A percentile compares a stretch with the other conserved stretches of the same genome.
Evolutionary conservation across 2,329 filamentous ascomycete genomes (phyloP).

Genomic region (Byssochlamys sp.): DNA sequence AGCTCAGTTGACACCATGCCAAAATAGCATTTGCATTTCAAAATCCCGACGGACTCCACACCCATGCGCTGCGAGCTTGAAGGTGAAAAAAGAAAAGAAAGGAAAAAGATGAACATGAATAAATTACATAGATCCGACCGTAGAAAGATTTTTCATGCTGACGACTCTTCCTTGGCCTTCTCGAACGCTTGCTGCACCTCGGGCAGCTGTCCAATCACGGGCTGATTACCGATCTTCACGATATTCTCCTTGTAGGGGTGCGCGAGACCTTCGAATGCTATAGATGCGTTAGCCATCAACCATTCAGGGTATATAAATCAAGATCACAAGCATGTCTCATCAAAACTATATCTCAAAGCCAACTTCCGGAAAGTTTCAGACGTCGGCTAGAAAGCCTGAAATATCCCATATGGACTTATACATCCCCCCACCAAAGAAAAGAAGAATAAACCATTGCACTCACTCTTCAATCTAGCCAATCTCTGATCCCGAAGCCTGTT

Average conservation of each 20-base stretch:
- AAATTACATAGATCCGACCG: constrained; percentile 4
- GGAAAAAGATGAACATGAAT: constrained; percentile 3
- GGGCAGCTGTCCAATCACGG: constrained; percentile 24
- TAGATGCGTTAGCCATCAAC: not conserved
- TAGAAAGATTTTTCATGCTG: not conserved
- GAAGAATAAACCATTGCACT: constrained; percentile 15
- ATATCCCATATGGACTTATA: not conserved
- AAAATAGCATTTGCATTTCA: constrained; percentile 5
- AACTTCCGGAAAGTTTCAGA: no score
- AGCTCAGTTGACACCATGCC: constrained; percentile 3
- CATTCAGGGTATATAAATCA: not conserved
- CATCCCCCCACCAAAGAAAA: not conserved
- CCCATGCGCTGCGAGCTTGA: constrained; percentile 30
- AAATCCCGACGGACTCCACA: constrained; percentile 22
- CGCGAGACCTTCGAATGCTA: constrained; percentile 78
- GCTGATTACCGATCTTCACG: constrained; percentile 57
- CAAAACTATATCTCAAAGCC: no score
- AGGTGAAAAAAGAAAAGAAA: constrained; percentile 4
- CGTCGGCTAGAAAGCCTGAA: not conserved
- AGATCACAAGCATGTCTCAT: not conserved
- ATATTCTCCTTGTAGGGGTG: constrained; percentile 91
- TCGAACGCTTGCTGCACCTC: constrained; percentile 30
- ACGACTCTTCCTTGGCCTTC: constrained; percentile 14
- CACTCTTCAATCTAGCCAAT: constrained; percentile 72
- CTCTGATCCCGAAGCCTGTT: constrained; percentile 83